Conservation (phyloP, 805 yeast species). For the Myxozyma lipomycoides region DNA sequence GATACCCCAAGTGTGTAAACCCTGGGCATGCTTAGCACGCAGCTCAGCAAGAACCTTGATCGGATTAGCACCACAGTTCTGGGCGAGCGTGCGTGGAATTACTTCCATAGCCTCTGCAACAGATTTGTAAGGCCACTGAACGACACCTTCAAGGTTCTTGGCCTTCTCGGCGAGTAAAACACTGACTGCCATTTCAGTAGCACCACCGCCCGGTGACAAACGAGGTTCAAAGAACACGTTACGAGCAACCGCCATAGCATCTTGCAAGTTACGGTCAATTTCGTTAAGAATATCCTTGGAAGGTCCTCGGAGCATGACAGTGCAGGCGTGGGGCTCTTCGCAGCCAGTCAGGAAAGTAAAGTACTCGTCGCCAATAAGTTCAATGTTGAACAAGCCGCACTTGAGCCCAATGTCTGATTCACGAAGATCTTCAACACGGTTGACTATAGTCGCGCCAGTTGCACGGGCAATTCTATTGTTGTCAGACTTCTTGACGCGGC, state of each 20-base stretch:
- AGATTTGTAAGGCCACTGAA: constrained; percentile 98
- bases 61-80: constrained; percentile 97
- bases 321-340: constrained; percentile 85
- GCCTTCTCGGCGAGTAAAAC: constrained; percentile 87
- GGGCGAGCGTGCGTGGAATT: constrained; percentile 94
- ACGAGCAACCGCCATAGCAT: constrained; percentile 96
- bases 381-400: constrained; percentile 90
- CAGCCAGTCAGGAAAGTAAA: constrained; percentile 81
- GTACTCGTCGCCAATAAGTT: constrained; percentile 95
- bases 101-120: constrained; percentile 99
- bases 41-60: constrained; percentile 82
- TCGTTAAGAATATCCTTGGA: constrained; percentile 95
- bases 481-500: constrained; percentile 94
- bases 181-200: constrained; percentile 97
- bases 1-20: constrained; percentile 74
- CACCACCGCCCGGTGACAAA: constrained; percentile 98
- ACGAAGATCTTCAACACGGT: constrained; percentile 88
- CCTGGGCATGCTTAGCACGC: constrained; percentile 95
- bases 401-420: constrained; percentile 83
- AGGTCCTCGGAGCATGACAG: constrained; percentile 89
- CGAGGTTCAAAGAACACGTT: constrained; percentile 93
- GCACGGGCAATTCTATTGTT: constrained; percentile 95
- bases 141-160: constrained; percentile 86
- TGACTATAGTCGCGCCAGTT: constrained; percentile 95
- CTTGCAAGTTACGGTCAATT: constrained; percentile 94